phyloP scores from a whole-genome alignment of 805 yeast genomes.

The Nakazawaea holstii region DNA sequence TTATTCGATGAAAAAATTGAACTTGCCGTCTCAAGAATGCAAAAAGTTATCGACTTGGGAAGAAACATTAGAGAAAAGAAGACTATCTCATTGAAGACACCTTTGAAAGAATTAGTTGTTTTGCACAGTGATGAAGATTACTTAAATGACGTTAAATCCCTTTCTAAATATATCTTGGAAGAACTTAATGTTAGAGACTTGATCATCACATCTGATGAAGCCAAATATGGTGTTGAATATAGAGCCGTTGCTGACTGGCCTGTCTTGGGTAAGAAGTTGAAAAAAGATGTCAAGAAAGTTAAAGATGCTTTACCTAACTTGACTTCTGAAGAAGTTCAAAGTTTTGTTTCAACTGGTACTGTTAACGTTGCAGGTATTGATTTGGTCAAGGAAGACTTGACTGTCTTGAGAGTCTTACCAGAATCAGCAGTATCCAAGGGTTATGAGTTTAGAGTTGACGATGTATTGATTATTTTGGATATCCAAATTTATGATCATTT shows the following conservation, averaged over 20 bases:
- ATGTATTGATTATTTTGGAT: constrained; percentile 85
- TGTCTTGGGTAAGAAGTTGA: constrained; percentile 92
- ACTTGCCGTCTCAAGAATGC: constrained; percentile 90
- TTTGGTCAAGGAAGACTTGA: constrained; percentile 80
- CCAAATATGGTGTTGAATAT: constrained; percentile 86
- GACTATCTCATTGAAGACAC: constrained; percentile 89
- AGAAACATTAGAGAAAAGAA: constrained; percentile 96
- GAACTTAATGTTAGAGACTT: constrained; percentile 91
- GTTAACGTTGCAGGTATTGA: constrained; percentile 86
- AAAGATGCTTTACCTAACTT: constrained; percentile 87
- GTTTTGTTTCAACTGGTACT: constrained; percentile 65
- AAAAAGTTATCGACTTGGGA: constrained; percentile 92
- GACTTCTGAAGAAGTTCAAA: constrained; percentile 77
- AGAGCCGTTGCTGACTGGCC: constrained; percentile 99
- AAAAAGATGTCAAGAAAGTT: constrained; percentile 88
- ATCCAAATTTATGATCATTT: constrained; percentile 82
- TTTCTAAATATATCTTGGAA: constrained; percentile 76
- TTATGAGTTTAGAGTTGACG: constrained; percentile 84
- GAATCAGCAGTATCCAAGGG: constrained; percentile 61
- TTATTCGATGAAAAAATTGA: constrained; percentile 80
- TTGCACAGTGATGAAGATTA: constrained; percentile 74
- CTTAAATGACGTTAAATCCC: constrained; percentile 69
- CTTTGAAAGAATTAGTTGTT: constrained; percentile 82
- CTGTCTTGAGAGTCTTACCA: constrained; percentile 85
- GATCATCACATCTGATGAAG: constrained; percentile 85